phyloP scores from a whole-genome alignment of 2,329 filamentous ascomycete species.

The Orbilia blumenaviensis region DNA sequence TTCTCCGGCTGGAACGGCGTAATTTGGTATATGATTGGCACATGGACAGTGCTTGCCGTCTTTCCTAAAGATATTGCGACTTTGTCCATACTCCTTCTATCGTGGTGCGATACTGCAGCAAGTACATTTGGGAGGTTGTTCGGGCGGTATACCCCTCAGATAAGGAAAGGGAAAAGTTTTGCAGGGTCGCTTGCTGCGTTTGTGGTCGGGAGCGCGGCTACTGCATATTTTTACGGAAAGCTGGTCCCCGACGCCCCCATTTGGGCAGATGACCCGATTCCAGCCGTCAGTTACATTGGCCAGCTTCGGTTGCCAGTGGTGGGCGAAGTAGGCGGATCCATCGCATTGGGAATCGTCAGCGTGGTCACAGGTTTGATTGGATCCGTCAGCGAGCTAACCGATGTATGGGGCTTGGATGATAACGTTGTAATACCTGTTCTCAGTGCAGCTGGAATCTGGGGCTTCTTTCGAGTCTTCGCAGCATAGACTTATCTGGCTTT shows the following conservation, averaged over 20 bases:
- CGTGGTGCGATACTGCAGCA: slow-evolving; percentile 97
- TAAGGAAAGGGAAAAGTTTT: slow-evolving; percentile 88
- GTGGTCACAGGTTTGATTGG: slow-evolving; percentile 88
- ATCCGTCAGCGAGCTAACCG: slow-evolving; percentile 86
- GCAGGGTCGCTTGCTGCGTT: slow-evolving; percentile 89
- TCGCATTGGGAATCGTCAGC: slow-evolving; percentile 82
- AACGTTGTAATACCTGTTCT: slow-evolving; percentile 96
- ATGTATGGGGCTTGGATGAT: slow-evolving; percentile 94
- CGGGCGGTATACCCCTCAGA: slow-evolving; percentile 84
- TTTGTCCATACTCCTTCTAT: slow-evolving; percentile 86
- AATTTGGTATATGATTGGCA: slow-evolving; percentile 92
- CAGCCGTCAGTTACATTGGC: slow-evolving; percentile 83
- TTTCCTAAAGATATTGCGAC: slow-evolving; percentile 94
- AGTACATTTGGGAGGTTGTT: slow-evolving; percentile 92
- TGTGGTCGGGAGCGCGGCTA: slow-evolving; percentile 80
- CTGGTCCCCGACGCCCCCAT: slow-evolving; percentile 75
- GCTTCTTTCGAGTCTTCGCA: slow-evolving; percentile 85
- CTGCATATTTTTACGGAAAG: slow-evolving; percentile 86
- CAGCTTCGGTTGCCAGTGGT: slow-evolving; percentile 73
- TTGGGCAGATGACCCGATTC: slow-evolving; percentile 73
- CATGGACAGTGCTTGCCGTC: slow-evolving; percentile 83
- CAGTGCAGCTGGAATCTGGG: slow-evolving; percentile 87
- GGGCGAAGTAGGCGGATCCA: slow-evolving; percentile 72
- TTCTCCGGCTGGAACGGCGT: slow-evolving; percentile 95
- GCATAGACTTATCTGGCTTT: slow-evolving; percentile 60